Conservation (phyloP, 208 protist genomes). For the Herpetomonas tarakana region DNA sequence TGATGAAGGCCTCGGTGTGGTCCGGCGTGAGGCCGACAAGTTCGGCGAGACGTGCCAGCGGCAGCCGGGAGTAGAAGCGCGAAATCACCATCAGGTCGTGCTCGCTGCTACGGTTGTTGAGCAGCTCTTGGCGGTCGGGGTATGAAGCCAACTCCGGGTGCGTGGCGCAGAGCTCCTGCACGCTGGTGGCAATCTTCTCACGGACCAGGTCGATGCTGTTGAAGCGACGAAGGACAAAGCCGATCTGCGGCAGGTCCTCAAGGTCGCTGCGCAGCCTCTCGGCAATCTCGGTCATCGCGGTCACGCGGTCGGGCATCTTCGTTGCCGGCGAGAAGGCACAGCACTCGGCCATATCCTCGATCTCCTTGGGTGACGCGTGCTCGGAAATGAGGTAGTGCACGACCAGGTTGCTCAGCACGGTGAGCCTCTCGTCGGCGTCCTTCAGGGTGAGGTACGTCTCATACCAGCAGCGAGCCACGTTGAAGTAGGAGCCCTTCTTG, state of each 20-base stretch:
- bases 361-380: slow-evolving; percentile 72
- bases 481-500: slow-evolving; percentile 86
- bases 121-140: slow-evolving; percentile 55
- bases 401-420: slow-evolving; percentile 72
- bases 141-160: slow-evolving; percentile 67
- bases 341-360: slow-evolving; percentile 80
- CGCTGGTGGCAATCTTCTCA: slow-evolving; percentile 50
- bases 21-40: slow-evolving; percentile 87
- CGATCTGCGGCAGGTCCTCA: slow-evolving; percentile 67
- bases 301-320: slow-evolving; percentile 46
- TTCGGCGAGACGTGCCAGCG: slow-evolving; percentile 81
- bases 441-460: slow-evolving; percentile 91
- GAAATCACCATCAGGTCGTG: slow-evolving; percentile 95
- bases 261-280: slow-evolving; percentile 59
- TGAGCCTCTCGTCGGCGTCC: slow-evolving; percentile 63
- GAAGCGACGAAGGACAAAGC: slow-evolving; percentile 75
- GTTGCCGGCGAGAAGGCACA: slow-evolving; percentile 68
- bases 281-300: slow-evolving; percentile 44
- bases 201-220: slow-evolving; percentile 86
- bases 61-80: slow-evolving; percentile 94
- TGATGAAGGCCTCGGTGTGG: slow-evolving; percentile 92
- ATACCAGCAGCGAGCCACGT: slow-evolving; percentile 92
- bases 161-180: slow-evolving; percentile 58
- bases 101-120: slow-evolving; percentile 93
- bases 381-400: slow-evolving; percentile 83